These are phyloP conservation scores for Penicillium psychrofluorescens DNA, from an alignment of 495 filamentous ascomycete genomes.

Conservation along the genomic window DNA sequence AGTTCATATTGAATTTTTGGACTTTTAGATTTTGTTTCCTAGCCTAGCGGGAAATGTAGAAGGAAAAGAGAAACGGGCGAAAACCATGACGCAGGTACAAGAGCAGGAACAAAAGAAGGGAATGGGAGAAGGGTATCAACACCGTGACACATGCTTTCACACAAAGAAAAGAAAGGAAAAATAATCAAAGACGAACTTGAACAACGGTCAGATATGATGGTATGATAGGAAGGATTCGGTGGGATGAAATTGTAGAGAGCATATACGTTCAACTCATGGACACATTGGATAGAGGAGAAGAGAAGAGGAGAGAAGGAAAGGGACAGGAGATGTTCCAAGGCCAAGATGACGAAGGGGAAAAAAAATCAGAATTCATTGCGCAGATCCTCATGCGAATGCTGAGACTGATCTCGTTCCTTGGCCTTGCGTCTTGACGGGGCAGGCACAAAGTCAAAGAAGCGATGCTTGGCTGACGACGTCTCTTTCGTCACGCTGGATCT, in stretches of 20 bases:
- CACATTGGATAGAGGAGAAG: slow-evolving; percentile 1
- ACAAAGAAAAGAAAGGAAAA: slow-evolving; percentile 11
- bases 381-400: slow-evolving; percentile 32
- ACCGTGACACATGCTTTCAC: slow-evolving; percentile 39
- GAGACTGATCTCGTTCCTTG: slow-evolving; percentile 35
- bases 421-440: slow-evolving; percentile 36
- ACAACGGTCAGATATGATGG: no score
- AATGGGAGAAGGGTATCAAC: slow-evolving; percentile 39
- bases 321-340: slow-evolving; percentile 5
- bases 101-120: slow-evolving; percentile 6
- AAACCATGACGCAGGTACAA: not conserved
- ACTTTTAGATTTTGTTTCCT: no score
- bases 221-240: no score
- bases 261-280: no score
- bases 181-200: slow-evolving; percentile 6
- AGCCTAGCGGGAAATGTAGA: not conserved
- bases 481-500: slow-evolving; percentile 39
- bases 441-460: slow-evolving; percentile 42
- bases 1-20: no score
- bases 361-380: slow-evolving; percentile 27
- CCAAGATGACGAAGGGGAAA: slow-evolving; percentile 2
- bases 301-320: slow-evolving; percentile 4
- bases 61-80: not conserved
- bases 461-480: slow-evolving; percentile 35
- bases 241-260: no score